Percentiles rank a stretch among this genome's conserved stretches.
Evolutionary conservation across 768 basidiomycete species (phyloP).

Genomic region (Mycena sanguinolenta): DNA sequence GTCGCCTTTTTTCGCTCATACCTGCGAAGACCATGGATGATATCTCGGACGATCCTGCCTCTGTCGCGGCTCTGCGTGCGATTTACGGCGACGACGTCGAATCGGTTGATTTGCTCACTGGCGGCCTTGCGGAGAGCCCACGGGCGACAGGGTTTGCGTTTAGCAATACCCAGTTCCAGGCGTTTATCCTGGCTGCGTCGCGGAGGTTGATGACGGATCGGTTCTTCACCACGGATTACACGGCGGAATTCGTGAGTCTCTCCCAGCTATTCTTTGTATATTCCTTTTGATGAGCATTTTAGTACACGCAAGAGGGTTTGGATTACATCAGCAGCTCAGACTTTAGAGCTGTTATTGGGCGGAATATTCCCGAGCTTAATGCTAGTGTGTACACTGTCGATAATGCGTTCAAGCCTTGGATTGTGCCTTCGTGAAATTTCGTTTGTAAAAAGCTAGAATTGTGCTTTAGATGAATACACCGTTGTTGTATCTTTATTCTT

Average conservation of each 20-base stretch:
- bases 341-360: conserved; percentile 27
- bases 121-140: conserved; percentile 28
- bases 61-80: conserved; percentile 16
- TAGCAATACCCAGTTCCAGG: conserved; percentile 35
- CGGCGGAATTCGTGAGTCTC: conserved; percentile 12
- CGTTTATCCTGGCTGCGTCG: conserved; percentile 32
- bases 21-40: conserved; percentile 26
- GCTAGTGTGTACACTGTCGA: conserved; percentile 11
- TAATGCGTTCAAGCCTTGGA: conserved; percentile 35
- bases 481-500: not conserved
- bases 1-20: conserved; percentile 29
- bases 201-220: conserved; percentile 31
- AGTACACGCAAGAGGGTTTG: conserved; percentile 32
- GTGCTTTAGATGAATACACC: not conserved
- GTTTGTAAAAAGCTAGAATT: no score
- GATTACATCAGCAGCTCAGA: conserved; percentile 19
- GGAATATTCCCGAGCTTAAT: conserved; percentile 27
- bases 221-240: conserved; percentile 35
- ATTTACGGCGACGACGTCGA: conserved; percentile 32
- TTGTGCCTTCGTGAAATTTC: conserved; percentile 16
- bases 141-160: conserved; percentile 31
- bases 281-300: not conserved
- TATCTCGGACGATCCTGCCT: conserved; percentile 18
- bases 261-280: not conserved
- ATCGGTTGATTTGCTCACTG: conserved; percentile 26